phyloP scores from a whole-genome alignment of 371 early-diverging fungal species.

The Batrachochytrium dendrobatidis region DNA sequence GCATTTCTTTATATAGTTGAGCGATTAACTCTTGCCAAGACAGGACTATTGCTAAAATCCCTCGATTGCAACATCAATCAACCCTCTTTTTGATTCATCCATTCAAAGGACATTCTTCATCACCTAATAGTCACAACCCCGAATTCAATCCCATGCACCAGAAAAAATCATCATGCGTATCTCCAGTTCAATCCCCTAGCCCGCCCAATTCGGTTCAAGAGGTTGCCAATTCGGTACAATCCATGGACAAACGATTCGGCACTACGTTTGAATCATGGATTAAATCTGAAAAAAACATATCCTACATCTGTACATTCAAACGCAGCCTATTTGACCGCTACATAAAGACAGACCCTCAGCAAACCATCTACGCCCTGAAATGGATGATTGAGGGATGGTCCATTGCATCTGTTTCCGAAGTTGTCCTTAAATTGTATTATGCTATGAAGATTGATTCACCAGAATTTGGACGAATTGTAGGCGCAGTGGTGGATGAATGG shows the following conservation, averaged over 20 bases:
- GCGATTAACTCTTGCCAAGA: too few species aligned
- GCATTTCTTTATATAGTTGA: too few species aligned
- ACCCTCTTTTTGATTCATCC: too few species aligned
- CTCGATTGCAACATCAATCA: too few species aligned
- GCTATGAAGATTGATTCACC: slow-evolving; percentile 3
- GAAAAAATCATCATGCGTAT: too few species aligned
- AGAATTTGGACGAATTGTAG: slow-evolving; percentile 10
- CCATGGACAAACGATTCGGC: slow-evolving; percentile 24
- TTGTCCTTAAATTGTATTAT: slow-evolving; percentile 25
- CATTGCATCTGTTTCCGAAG: slow-evolving; percentile 17
- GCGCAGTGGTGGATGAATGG: slow-evolving; percentile 11
- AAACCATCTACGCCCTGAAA: slow-evolving; percentile 10
- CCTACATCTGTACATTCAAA: slow-evolving; percentile 24
- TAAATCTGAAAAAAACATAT: slow-evolving; percentile 19
- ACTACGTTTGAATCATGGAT: slow-evolving; percentile 25
- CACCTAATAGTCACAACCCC: too few species aligned
- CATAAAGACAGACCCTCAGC: slow-evolving; percentile 1
- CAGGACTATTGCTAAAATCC: too few species aligned
- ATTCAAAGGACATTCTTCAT: too few species aligned
- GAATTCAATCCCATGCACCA: too few species aligned
- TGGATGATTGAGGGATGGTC: slow-evolving; percentile 24
- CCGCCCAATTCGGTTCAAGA: slow-evolving; percentile 12
- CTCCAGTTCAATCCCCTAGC: too few species aligned
- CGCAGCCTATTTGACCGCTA: neutral
- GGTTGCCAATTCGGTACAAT: slow-evolving; percentile 17